Base-by-base conservation (phyloP, 495 filamentous ascomycete genomes). In the Jackrogersella multiformis region DNA sequence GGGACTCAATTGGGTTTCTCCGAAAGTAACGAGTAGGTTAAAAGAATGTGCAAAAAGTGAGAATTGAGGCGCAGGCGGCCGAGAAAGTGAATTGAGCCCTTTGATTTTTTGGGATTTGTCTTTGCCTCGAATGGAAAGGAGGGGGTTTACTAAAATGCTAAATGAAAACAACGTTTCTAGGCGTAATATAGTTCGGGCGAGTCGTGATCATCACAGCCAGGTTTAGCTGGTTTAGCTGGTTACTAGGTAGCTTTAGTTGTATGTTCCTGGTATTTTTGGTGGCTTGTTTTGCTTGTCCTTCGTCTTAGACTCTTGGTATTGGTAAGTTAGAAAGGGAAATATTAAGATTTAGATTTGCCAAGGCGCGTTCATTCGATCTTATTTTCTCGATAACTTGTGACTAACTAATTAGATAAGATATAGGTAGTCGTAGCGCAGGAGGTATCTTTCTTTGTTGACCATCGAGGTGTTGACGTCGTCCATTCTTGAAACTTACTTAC, bases 51-150 rank as follows among this genome's bases (percentile, higher is more conserved):
- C 53, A 68, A 32, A 38, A 51, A 51, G 42, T 39, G 52, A 70
- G 67, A 51, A 51, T 49, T 39, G 52, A 70, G 67, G 67, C 67
- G 67, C 67, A 70, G 61, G 30, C 45, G 26, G 45, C 45, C 45
- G 45, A 49, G 45, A 49, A 15, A n/a, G 0, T 24, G 13, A 30
- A 16, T 32, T 21, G 48, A 57, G 20, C 49, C 39, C 53, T 68
- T 68, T 68, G 20, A 32, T 65, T 59, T 55, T 59, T 36, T 36
- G 3, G 7, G 7, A n/a, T n/a, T n/a, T 30, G 3, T 30, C 44
- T 52, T 56, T 41, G 15, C 41, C 21, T 21, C 21, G 34, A 24
- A 15, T 18, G 42, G 36, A 48, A 44, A 36, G 46, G 18, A 34
- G 44, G 45, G 45, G 55, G 59, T 44, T 62, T 4, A 69, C 45